Base-by-base conservation (phyloP, 78 protist genomes). In the Protostelium mycophagum region DNA sequence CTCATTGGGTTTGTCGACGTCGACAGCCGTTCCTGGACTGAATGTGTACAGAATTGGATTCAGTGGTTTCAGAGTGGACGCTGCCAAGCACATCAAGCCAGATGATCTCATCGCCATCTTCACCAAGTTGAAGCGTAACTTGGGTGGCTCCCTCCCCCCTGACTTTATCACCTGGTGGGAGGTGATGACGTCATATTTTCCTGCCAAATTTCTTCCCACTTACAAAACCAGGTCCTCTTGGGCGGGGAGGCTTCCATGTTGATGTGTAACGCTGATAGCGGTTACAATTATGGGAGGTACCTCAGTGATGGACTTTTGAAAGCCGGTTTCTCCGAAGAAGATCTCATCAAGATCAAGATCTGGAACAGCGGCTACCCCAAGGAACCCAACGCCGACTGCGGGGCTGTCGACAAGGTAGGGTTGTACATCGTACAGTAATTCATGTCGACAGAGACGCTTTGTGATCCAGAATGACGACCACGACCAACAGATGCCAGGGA, bases 51-150 rank as follows among this genome's bases (percentile, higher is more conserved):
- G 85, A 16, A 63, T 91, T 16, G 97, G 97, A 0, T 91, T 93
- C 90, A 28, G 88, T 1, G 97, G 97, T 84, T n/a, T 91, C 88
- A 83, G 97, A 1, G 84, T 95, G 63, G 97, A 95, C 38, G 95
- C 96, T 1, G 95, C 95, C 91, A 93, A 93, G 92, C 95, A 95
- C 84, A 95, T 95, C 84, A 5, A 63, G 1, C 94, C 94, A 0
- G 16, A 63, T 36, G 88, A 88, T 88, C 88, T 95, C 31, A 94
- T 34, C 63, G 91, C 83, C 10, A 95, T 93, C 34, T 93, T 95
- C n/a, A 35, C 83, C 83, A 89, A 88, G 34, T 84, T 95, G 37
- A n/a, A 34, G 63, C 0, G 0, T 10, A 88, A 87, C 83, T 0
- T 95, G 91, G 95, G 95, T 38, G 95, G 95, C 0, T 0, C 38